phyloP scores from a whole-genome alignment of 2,329 filamentous ascomycete species.

The Diaporthe sp. region DNA sequence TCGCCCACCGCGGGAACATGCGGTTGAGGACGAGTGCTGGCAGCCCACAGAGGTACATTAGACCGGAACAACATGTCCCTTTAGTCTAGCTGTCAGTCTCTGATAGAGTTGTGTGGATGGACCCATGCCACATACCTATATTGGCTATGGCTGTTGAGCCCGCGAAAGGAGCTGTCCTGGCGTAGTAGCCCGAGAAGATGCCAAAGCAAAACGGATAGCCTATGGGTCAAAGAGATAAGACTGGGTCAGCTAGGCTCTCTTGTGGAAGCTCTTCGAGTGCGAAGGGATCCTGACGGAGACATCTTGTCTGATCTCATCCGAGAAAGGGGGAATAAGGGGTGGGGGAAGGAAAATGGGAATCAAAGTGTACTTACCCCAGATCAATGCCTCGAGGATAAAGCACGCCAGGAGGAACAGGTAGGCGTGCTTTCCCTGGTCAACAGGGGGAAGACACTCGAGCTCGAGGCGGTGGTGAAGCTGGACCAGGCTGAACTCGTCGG shows the following conservation, averaged over 20 bases:
- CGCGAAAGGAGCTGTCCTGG: conserved; percentile 68
- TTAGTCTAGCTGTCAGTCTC: background rate
- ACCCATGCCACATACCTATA: conserved; percentile 53
- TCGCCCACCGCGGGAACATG: conserved; percentile 56
- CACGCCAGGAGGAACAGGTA: conserved; percentile 62
- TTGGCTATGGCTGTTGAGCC: conserved; percentile 68
- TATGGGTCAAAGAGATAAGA: conserved; percentile 47
- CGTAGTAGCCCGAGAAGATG: conserved; percentile 80
- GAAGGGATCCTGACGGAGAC: conserved; percentile 6
- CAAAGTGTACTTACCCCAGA: conserved; percentile 62
- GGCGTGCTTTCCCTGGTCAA: conserved; percentile 54
- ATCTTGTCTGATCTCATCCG: background rate
- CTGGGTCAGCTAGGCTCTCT: conserved; percentile 32
- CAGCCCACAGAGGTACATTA: conserved; percentile 69
- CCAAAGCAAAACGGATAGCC: conserved; percentile 79
- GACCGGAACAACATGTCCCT: conserved; percentile 47
- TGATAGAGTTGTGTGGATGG: background rate
- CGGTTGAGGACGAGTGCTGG: conserved; percentile 62
- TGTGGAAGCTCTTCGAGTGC: background rate
- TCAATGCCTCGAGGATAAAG: conserved; percentile 65
- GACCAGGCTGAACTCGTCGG: conserved; percentile 33
- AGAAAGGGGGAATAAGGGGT: background rate
- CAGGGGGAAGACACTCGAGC: conserved; percentile 49
- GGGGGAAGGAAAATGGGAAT: background rate
- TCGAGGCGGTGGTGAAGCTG: conserved; percentile 38